Evolutionary conservation across 352 stramenopile genomes (phyloP), one percentile per base, ranked within the genome.

Genomic region (Pythium aristosporum): DNA sequence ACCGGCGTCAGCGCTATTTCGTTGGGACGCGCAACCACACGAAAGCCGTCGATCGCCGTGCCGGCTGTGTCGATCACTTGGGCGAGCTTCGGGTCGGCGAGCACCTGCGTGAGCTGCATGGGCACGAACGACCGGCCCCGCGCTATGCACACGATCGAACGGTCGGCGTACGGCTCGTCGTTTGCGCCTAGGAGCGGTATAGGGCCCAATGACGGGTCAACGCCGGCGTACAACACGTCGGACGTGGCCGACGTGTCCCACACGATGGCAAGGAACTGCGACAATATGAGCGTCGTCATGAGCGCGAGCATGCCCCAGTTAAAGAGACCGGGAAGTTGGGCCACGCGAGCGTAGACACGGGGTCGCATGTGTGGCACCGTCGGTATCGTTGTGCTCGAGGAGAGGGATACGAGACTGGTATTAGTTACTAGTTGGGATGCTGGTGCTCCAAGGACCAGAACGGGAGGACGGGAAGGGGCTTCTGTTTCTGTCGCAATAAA

Each of bases 41-140:
- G 68, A 23, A 63, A 80, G 32, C 49, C 72, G 48, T 61, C 52
- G 36, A 59, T 36, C 9, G 59, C 53, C n/a, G 10, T 36, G 0
- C 69, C 65, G 0, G 46, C 63, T 0, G 55, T 23, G 12, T 49
- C 51, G 18, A 68, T 30, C 3, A 65, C 13, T 0, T 15, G 3
- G 1, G 64, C 20, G 30, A 66, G 39, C 44, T 47, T 63, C 2
- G 50, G 6, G 34, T 65, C 30, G 0, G 44, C 46, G 21, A 63
- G 57, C 9, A 41, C 44, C 0, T 25, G 5, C 15, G 20, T 57
- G 5, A 63, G 46, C 21, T 63, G 57, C 34, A n/a, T 56, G 2
- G 57, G 44, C 21, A 49, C 15, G 34, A 21, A 63, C 3, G 32
- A 21, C 10, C 57, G 44, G 1, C 57, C 57, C 28, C 56, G 57